A percentile compares a stretch with the other conserved stretches of the same genome.
Evolutionary conservation across 2,329 filamentous ascomycete species (phyloP).

Genomic region (Colletotrichum brevisporum): DNA sequence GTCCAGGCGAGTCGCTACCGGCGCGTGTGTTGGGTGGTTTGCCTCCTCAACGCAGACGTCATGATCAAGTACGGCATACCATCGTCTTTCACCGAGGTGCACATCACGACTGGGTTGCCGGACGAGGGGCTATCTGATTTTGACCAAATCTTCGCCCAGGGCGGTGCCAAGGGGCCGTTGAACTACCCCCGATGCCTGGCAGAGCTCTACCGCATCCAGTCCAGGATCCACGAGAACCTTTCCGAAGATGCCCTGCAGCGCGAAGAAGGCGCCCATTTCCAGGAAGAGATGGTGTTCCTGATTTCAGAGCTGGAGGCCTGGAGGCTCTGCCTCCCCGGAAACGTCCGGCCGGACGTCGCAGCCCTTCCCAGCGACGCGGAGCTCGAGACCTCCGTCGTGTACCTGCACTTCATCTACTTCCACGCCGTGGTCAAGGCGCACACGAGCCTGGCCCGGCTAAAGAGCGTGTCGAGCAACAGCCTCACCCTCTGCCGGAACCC

Average conservation of each 20-base stretch:
- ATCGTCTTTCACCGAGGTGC: not conserved
- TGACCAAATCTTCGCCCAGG: not conserved
- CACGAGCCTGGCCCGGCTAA: constrained; percentile 20
- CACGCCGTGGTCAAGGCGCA: constrained; percentile 16
- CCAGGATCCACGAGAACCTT: constrained; percentile 19
- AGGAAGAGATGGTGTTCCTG: not conserved
- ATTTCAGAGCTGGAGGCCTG: constrained; percentile 25
- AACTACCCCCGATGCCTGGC: constrained; percentile 9
- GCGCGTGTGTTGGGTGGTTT: constrained; percentile 30
- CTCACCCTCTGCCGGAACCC: constrained; percentile 1
- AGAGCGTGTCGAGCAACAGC: constrained; percentile 13
- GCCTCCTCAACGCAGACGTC: constrained; percentile 26
- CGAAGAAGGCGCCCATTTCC: not conserved
- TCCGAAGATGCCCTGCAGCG: not conserved
- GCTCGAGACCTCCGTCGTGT: constrained; percentile 7
- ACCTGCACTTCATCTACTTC: constrained; percentile 25
- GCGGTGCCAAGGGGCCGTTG: not conserved
- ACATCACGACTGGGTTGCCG: constrained; percentile 18
- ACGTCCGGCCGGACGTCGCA: not conserved
- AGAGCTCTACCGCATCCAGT: constrained; percentile 20
- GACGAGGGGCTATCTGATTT: not conserved
- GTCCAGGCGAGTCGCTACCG: not conserved
- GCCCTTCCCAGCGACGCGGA: not conserved
- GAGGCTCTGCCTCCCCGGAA: constrained; percentile 16
- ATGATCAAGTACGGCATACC: constrained; percentile 26